Percentiles rank a stretch among this genome's conserved stretches.
Conservation (phyloP, 345 rosid species). For the Rhizophora mangle region DNA sequence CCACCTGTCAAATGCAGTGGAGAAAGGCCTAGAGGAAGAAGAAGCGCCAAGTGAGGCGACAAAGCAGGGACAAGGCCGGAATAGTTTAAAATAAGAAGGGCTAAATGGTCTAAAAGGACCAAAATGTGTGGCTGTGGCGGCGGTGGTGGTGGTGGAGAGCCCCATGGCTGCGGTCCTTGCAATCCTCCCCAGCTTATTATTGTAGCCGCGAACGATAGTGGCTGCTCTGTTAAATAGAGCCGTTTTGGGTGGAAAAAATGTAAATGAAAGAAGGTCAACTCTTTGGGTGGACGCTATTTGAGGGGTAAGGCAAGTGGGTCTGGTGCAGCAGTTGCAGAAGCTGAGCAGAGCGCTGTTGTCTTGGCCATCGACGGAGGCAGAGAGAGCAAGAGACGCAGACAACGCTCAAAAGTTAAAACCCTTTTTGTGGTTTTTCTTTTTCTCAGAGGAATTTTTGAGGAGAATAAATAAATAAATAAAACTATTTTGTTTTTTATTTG, state of each 20-base stretch:
- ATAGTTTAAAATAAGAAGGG: conserved; percentile 37
- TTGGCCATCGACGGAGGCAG: conserved; percentile 18
- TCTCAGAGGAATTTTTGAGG: background rate
- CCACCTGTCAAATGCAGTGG: conserved; percentile 39
- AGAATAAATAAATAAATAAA: too few relatives aligned
- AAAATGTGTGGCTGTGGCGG: conserved; percentile 25
- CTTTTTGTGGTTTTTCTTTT: conserved; percentile 5
- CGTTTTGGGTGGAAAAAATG: conserved; percentile 31
- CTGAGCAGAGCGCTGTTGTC: background rate
- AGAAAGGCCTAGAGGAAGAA: conserved; percentile 6
- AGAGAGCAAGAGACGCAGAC: background rate
- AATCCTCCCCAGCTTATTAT: conserved; percentile 52
- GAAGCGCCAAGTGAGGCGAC: conserved; percentile 23
- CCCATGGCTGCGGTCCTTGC: conserved; percentile 53
- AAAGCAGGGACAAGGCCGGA: conserved; percentile 33
- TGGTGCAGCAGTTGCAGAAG: conserved; percentile 16
- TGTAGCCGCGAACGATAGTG: conserved; percentile 4
- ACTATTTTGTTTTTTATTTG: background rate
- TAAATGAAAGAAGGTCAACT: background rate
- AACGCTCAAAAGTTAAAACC: conserved; percentile 35
- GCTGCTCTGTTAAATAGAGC: conserved; percentile 20
- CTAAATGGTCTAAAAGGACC: conserved; percentile 37
- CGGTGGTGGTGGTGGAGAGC: conserved; percentile 41
- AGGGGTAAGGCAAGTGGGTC: conserved; percentile 31
- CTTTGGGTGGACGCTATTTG: background rate